Percentiles rank a stretch among this genome's conserved stretches.
Conservation (phyloP, 179 eudicot genomes). For the Corrigiola litoralis region DNA sequence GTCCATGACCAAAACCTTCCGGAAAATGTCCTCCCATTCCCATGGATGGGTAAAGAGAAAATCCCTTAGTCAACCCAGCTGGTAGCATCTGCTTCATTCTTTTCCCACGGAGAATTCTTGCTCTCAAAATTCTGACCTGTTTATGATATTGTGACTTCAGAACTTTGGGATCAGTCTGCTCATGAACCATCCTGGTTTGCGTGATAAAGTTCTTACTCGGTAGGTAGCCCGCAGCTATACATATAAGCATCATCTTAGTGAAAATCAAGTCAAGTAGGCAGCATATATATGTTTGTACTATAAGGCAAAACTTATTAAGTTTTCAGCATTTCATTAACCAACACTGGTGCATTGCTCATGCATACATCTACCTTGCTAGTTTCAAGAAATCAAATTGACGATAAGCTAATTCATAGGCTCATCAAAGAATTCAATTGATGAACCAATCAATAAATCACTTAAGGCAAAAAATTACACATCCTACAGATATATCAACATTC, state of each 20-base stretch:
- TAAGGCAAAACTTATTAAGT: too few relatives aligned
- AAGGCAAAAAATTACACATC: too few relatives aligned
- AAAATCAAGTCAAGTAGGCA: not conserved
- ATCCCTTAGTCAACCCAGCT: not conserved
- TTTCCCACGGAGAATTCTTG: conserved; percentile 10
- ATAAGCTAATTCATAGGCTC: too few relatives aligned
- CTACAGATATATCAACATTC: too few relatives aligned
- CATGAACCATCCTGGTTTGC: not conserved
- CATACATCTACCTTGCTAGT: too few relatives aligned
- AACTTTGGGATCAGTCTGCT: not conserved
- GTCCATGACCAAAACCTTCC: not conserved
- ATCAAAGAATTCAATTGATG: too few relatives aligned
- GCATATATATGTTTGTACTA: too few relatives aligned
- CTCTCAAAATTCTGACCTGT: conserved; percentile 10
- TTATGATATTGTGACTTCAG: not conserved
- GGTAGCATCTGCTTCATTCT: conserved; percentile 18
- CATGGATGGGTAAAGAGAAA: not conserved
- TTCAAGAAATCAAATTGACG: too few relatives aligned
- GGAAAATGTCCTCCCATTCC: not conserved
- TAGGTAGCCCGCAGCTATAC: not conserved
- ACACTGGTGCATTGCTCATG: too few relatives aligned
- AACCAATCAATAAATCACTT: too few relatives aligned
- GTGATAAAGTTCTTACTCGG: not conserved
- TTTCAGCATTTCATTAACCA: too few relatives aligned
- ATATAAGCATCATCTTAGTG: not conserved